Evolutionary conservation across 495 filamentous ascomycete genomes (phyloP), one percentile per base, ranked within the genome.

Genomic region (Jackrogersella multiformis): DNA sequence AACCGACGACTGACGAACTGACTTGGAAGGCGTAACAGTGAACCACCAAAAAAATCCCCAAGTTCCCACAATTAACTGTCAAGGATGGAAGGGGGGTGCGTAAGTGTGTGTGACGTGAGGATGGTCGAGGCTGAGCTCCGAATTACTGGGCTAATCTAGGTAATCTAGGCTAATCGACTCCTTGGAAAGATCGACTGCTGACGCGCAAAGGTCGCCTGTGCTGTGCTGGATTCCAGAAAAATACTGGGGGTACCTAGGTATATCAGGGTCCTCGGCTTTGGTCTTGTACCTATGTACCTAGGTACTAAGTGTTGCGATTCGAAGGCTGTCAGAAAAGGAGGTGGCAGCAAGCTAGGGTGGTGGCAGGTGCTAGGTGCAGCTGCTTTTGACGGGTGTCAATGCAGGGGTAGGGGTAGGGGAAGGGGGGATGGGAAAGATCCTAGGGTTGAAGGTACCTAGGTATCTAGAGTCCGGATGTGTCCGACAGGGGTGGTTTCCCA

Each of bases 71-170:
- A 61, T 56, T 54, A 55, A n/a, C 49, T 60, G 52, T 61, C 49
- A 51, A 56, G 44, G 4, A 4, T 3, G 26, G 26, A 30, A 30
- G 69, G 63, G 66, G 69, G 63, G 66, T 72, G 63, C 66, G 66
- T 61, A 63, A 59, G 59, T 59, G 32, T 64, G 73, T 72, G 70
- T 70, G 67, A 75, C 70, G 70, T 66, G 70, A 73, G 61, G 60
- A 52, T 52, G 38, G 54, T 71, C 67, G 73, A 75, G 73, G 73
- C 70, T 75, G 73, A 74, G 70, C 56, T n/a, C 56, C 58, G 15
- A 59, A 56, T 63, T 59, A 68, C 62, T 69, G 45, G 45, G 46
- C 45, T 46, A 56, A 53, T 68, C 56, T 42, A 28, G 42, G 51
- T 36, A 66, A 53, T 23, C 53, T 35, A 21, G 36, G 45, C 36